A percentile compares a stretch with the other conserved stretches of the same genome.
Evolutionary conservation across 768 basidiomycete species (phyloP).

Genomic region (Lentinula sp.): DNA sequence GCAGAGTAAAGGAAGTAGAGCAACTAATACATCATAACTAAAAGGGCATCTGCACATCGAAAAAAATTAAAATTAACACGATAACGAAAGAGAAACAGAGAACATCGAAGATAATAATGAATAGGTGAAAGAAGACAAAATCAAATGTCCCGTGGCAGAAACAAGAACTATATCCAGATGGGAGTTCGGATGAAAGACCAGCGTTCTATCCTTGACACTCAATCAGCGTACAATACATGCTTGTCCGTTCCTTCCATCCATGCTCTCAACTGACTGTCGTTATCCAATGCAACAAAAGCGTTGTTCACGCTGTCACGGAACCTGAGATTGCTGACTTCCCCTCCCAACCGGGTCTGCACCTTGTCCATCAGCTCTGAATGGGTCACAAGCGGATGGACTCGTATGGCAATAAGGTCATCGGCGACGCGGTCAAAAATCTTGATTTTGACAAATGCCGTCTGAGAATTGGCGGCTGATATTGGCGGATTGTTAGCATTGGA

Average conservation of each 20-base stretch:
- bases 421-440: constrained; percentile 93
- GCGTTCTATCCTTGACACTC: constrained; percentile 11
- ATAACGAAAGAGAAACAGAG: constrained; percentile 5
- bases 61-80: background rate
- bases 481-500: constrained; percentile 61
- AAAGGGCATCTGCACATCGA: background rate
- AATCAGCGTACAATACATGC: constrained; percentile 79
- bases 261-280: constrained; percentile 55
- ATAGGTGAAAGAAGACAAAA: constrained; percentile 1
- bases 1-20: background rate
- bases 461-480: constrained; percentile 72
- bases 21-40: constrained; percentile 2
- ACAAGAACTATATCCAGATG: background rate
- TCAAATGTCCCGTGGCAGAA: background rate
- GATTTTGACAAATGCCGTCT: constrained; percentile 93
- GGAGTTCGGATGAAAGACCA: background rate
- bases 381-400: constrained; percentile 89
- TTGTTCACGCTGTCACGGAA: constrained; percentile 73
- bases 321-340: constrained; percentile 57
- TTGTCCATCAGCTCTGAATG: constrained; percentile 87
- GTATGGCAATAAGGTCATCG: constrained; percentile 94
- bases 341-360: constrained; percentile 80
- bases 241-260: constrained; percentile 82
- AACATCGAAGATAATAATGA: constrained; percentile 7
- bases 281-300: constrained; percentile 54